Evolutionary conservation across 228 moss, liverwort and hornwort genomes (phyloP).

Genomic region (Sphagnum magellanicum): DNA sequence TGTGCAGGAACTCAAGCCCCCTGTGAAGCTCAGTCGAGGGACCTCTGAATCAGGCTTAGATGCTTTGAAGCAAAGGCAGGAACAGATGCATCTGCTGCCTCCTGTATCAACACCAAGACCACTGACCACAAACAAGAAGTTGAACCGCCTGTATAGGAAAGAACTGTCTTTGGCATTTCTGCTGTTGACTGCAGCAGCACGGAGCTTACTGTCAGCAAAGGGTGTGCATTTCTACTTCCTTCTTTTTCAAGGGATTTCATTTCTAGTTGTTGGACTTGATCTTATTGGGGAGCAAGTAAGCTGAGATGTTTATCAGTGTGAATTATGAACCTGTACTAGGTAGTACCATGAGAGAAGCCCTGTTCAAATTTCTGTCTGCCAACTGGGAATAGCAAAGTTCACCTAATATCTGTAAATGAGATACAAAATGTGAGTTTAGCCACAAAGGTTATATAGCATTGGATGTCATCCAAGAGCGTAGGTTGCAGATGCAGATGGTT

Average conservation of each 20-base stretch:
- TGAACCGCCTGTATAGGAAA: conserved; percentile 90
- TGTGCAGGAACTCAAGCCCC: conserved; percentile 39
- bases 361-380: conserved; percentile 4
- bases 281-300: conserved; percentile 99
- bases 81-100: conserved; percentile 24
- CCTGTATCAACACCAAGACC: conserved; percentile 23
- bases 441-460: neutral
- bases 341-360: too few species aligned
- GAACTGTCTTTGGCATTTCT: conserved; percentile 80
- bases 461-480: neutral
- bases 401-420: conserved; percentile 1
- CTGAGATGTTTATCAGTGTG: conserved; percentile 20
- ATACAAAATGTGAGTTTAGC: too few species aligned
- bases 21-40: conserved; percentile 43
- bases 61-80: conserved; percentile 59
- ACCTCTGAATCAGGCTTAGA: conserved; percentile 74
- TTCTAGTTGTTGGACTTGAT: conserved; percentile 94
- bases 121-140: conserved; percentile 46
- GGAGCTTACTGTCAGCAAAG: conserved; percentile 92
- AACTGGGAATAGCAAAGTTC: conserved; percentile 28
- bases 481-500: conserved; percentile 5
- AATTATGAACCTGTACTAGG: neutral
- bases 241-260: conserved; percentile 92
- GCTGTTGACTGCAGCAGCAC: conserved; percentile 77
- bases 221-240: conserved; percentile 98